These are phyloP conservation scores for Fonsecaea erecta DNA, from an alignment of 2,329 filamentous ascomycete species.

Conservation along the genomic window DNA sequence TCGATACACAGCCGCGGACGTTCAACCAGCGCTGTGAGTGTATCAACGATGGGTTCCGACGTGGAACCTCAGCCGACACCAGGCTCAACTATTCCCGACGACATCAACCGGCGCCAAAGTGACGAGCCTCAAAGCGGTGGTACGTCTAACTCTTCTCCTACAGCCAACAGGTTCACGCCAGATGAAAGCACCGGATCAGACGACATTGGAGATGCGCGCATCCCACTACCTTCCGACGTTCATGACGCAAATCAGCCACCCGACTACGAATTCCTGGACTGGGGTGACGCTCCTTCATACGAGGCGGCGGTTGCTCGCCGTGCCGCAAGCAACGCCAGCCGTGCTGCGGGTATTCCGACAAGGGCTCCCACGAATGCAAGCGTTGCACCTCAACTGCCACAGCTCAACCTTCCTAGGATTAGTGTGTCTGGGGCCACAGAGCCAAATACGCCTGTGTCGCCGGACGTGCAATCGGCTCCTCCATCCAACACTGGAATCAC, in stretches of 20 bases:
- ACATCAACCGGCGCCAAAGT: constrained; percentile 20
- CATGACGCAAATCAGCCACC: constrained; percentile 40
- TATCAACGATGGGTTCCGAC: constrained; percentile 35
- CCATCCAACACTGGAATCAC: constrained; percentile 1
- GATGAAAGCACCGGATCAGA: constrained; percentile 39
- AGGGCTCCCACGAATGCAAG: constrained; percentile 23
- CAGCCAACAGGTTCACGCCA: constrained; percentile 37
- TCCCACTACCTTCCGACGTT: constrained; percentile 38
- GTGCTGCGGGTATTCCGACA: constrained; percentile 18
- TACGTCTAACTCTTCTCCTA: constrained; percentile 40
- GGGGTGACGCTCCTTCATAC: constrained; percentile 52
- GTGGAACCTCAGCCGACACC: constrained; percentile 20
- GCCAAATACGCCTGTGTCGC: constrained; percentile 34
- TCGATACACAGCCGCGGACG: constrained; percentile 41
- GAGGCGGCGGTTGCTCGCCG: constrained; percentile 33
- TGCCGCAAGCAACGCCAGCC: constrained; percentile 31
- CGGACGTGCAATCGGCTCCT: background rate
- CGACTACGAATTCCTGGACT: constrained; percentile 48
- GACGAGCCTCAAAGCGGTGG: constrained; percentile 25
- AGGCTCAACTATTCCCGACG: constrained; percentile 17
- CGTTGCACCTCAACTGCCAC: constrained; percentile 28
- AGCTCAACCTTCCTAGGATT: constrained; percentile 37
- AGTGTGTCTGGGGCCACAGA: constrained; percentile 37
- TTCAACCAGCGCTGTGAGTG: constrained; percentile 45
- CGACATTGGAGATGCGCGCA: constrained; percentile 45